Base-by-base conservation (phyloP, 176 grass and related monocot species). In the Aegilops umbellulata region DNA sequence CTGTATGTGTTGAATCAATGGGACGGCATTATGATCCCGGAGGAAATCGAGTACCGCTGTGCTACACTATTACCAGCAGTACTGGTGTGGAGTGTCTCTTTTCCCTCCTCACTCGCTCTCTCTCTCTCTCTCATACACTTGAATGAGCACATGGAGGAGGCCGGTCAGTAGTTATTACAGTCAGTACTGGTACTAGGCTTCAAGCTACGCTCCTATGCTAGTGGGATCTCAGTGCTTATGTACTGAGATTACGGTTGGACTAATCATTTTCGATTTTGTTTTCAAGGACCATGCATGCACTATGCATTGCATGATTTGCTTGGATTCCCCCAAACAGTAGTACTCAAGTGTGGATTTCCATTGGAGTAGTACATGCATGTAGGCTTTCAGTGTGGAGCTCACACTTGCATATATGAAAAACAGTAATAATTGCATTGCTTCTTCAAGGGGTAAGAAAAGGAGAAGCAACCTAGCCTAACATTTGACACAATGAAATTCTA, bases 81-180 rank as follows among this genome's bases (percentile, higher is more conserved):
- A 60, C 16, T 8, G 23, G 4, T 24, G 68, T 23, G 68, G 68
- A 71, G 5, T 49, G 30, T 32, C 41, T 51, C 15, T 51, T 51
- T 51, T 51, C 47, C 6, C 47, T 53, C 49, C 2, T 11, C 25
- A 4, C 31, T 32, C 4, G 3, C 31, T 32, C 31, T 32, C 31
- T 31, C 27, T 29, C 31, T 31, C 31, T 31, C 31, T 31, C 31
- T 31, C 31, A 32, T 60, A 9, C 15, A 16, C 41, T 84, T 68
- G 82, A 67, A 77, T 68, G 44, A 26, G 77, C 69, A 68, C 68
- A 75, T 65, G 87, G 44, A 36, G 80, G 69, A 81, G 89, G 60
- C n/a, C 60, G 80, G 80, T 61, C 13, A 57, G 76, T 30, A 91
- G 55, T 87, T 90, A 90, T 77, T 79, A 57, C 77, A 53, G 53